These are phyloP conservation scores for Aspergillus cejpii DNA, from an alignment of 2,329 filamentous ascomycete species.

Conservation along the genomic window DNA sequence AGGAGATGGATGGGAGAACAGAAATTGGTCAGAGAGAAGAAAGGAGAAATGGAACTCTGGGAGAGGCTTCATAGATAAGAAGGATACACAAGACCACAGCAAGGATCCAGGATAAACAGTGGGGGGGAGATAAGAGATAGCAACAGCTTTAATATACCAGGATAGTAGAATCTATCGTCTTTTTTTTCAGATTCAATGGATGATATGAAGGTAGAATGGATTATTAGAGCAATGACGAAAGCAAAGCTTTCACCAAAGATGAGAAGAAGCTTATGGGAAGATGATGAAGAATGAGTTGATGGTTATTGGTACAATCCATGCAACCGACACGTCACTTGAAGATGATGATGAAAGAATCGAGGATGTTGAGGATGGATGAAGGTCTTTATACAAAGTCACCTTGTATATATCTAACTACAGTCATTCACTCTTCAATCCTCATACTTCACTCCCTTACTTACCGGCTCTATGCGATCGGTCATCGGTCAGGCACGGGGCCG, in stretches of 20 bases:
- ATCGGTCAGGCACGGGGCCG: constrained; percentile 23
- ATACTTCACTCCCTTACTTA: not conserved
- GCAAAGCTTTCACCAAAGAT: not conserved
- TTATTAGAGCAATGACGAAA: not conserved
- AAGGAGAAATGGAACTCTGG: too few species aligned
- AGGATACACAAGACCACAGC: constrained; percentile 6
- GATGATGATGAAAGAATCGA: not conserved
- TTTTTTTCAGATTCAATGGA: not conserved
- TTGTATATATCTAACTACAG: too few species aligned
- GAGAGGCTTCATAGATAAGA: constrained; percentile 11
- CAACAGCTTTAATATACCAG: not conserved
- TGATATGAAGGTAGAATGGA: not conserved
- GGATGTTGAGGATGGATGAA: not conserved
- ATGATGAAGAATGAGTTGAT: not conserved
- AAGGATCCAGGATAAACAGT: constrained; percentile 2
- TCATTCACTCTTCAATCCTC: too few species aligned
- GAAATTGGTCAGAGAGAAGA: not conserved
- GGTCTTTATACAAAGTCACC: not conserved
- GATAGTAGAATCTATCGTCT: too few species aligned
- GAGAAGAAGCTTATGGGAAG: not conserved
- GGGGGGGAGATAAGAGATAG: constrained; percentile 2
- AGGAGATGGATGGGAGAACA: not conserved
- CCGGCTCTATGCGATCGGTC: constrained; percentile 25
- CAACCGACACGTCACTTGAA: constrained; percentile 5
- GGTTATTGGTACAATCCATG: constrained; percentile 8